phyloP scores from a whole-genome alignment of 2,329 filamentous ascomycete genomes.

The Xylaria sp. region DNA sequence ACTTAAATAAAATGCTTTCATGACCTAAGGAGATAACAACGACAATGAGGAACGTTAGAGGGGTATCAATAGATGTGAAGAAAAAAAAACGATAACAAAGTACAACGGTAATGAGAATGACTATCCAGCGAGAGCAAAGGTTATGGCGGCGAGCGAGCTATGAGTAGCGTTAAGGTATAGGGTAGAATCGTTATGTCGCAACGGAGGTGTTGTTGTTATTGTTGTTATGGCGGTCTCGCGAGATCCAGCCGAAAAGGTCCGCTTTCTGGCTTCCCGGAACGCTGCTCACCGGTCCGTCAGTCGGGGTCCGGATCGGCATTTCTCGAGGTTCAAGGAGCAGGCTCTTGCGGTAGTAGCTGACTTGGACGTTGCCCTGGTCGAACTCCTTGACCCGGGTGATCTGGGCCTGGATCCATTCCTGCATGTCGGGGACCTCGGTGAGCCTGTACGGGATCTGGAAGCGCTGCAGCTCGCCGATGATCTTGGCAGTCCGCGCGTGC shows the following conservation, averaged over 20 bases:
- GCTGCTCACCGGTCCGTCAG: conserved; percentile 34
- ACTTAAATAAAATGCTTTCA: conserved; percentile 34
- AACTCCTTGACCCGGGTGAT: conserved; percentile 72
- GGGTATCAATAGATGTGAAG: conserved; percentile 38
- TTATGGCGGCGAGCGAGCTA: conserved; percentile 2
- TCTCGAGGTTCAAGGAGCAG: conserved; percentile 80
- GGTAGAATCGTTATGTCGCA: conserved; percentile 24
- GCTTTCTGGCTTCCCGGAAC: conserved; percentile 36
- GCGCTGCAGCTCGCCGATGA: conserved; percentile 92
- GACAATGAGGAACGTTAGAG: conserved; percentile 27
- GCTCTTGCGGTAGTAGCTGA: conserved; percentile 77
- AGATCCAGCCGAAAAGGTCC: conserved; percentile 56
- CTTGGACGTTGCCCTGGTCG: conserved; percentile 59
- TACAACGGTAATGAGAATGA: background rate
- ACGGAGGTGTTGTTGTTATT: conserved; percentile 24
- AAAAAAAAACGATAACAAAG: conserved; percentile 24
- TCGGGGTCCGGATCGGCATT: conserved; percentile 38
- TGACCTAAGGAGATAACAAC: conserved; percentile 27
- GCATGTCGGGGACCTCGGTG: conserved; percentile 80
- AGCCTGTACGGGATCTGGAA: conserved; percentile 94
- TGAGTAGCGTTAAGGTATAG: background rate
- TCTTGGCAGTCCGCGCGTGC: conserved; percentile 89
- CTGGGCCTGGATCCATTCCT: conserved; percentile 88
- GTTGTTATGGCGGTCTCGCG: conserved; percentile 45
- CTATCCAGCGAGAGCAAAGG: conserved; percentile 3